Conservation (phyloP, 2,329 filamentous ascomycete species). For the Botrytis paeoniae region DNA sequence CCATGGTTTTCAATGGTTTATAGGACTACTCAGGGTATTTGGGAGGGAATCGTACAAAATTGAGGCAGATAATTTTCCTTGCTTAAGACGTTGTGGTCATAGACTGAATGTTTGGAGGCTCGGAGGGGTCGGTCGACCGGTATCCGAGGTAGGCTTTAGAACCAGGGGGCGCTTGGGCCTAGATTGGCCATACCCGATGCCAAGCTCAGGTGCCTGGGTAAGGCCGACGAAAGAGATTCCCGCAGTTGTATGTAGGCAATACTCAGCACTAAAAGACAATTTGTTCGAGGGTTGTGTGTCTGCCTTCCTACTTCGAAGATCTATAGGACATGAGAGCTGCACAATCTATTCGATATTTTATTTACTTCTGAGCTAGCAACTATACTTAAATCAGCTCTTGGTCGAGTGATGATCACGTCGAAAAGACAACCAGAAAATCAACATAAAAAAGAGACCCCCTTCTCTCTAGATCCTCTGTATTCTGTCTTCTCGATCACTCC, state of each 20-base stretch:
- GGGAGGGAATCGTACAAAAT: background rate
- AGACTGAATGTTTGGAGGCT: background rate
- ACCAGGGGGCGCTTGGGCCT: background rate
- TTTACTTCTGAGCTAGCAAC: background rate
- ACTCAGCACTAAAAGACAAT: background rate
- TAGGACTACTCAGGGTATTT: background rate
- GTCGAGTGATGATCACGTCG: background rate
- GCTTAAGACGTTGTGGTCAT: background rate
- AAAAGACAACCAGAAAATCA: background rate
- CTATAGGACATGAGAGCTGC: background rate
- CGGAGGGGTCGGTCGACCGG: background rate
- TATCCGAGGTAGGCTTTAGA: background rate
- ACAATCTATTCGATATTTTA: background rate
- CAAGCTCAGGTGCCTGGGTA: background rate
- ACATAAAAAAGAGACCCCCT: background rate
- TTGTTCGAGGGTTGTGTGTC: too few species aligned
- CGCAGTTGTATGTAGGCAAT: background rate
- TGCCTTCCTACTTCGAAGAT: background rate
- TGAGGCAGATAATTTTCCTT: background rate
- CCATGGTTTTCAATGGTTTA: slow-evolving; percentile 26
- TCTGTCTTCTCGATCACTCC: background rate
- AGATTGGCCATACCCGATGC: background rate
- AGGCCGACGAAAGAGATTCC: background rate
- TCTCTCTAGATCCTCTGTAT: background rate
- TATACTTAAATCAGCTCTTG: background rate